Percentiles rank a stretch among this genome's conserved stretches.
These are phyloP conservation scores for Pilatotrama ljubarskyi DNA, from an alignment of 768 basidiomycete species.

Conservation along the genomic window DNA sequence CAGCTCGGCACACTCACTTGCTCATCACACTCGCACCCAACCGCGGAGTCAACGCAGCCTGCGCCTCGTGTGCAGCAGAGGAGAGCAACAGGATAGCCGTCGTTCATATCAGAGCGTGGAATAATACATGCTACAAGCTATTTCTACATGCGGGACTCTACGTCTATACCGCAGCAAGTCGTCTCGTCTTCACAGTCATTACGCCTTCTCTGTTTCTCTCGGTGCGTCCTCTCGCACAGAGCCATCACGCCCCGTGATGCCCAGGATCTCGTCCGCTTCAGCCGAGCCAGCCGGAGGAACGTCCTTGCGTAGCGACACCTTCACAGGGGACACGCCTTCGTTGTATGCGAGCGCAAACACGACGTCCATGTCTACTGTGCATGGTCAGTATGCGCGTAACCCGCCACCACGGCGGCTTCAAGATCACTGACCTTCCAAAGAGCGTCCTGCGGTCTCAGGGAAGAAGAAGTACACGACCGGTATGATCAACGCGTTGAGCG, in stretches of 20 bases:
- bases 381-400: not conserved
- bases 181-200: not conserved
- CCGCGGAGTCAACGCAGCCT: too few relatives aligned
- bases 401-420: too few relatives aligned
- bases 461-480: slow-evolving; percentile 62
- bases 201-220: not conserved
- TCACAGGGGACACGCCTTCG: slow-evolving; percentile 36
- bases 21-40: too few relatives aligned
- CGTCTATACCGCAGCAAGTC: not conserved
- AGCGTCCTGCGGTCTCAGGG: slow-evolving; percentile 61
- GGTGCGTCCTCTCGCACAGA: not conserved
- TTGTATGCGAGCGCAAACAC: slow-evolving; percentile 37
- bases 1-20: too few relatives aligned
- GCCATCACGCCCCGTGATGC: slow-evolving; percentile 19
- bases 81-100: too few relatives aligned
- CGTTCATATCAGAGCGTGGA: not conserved
- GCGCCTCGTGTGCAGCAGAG: too few relatives aligned
- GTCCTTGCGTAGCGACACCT: slow-evolving; percentile 35
- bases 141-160: slow-evolving; percentile 11
- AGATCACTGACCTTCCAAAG: slow-evolving; percentile 49
- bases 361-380: slow-evolving; percentile 33
- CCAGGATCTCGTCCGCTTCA: slow-evolving; percentile 38
- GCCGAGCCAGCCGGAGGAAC: slow-evolving; percentile 35
- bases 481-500: slow-evolving; percentile 55
- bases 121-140: slow-evolving; percentile 2